Percentiles rank a stretch among this genome's conserved stretches.
phyloP scores from a whole-genome alignment of 2,329 filamentous ascomycete species.

The Phoma sp. region DNA sequence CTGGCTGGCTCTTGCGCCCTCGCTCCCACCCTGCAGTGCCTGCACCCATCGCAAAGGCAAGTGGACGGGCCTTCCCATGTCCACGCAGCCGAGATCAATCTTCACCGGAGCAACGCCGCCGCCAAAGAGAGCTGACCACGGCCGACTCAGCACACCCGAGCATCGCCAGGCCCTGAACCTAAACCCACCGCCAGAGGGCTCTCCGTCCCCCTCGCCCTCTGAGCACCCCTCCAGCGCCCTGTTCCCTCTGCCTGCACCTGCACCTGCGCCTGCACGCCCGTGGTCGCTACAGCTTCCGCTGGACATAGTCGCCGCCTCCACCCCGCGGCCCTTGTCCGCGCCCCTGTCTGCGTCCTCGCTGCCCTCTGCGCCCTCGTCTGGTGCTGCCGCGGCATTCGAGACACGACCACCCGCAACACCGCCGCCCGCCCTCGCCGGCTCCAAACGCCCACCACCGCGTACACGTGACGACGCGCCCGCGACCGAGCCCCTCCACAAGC shows the following conservation, averaged over 20 bases:
- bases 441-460: slow-evolving; percentile 6
- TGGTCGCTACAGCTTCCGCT: slow-evolving; percentile 7
- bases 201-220: slow-evolving; percentile 22
- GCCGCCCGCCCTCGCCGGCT: slow-evolving; percentile 14
- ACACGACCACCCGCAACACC: slow-evolving; percentile 11
- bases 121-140: slow-evolving; percentile 10
- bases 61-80: slow-evolving; percentile 12
- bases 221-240: slow-evolving; percentile 10
- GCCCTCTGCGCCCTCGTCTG: too few species aligned
- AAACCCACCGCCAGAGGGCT: slow-evolving; percentile 12
- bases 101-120: slow-evolving; percentile 41
- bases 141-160: slow-evolving; percentile 28
- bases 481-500: slow-evolving; percentile 47
- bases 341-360: background rate
- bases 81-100: slow-evolving; percentile 35
- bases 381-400: slow-evolving; percentile 12
- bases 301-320: background rate
- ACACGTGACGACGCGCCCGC: slow-evolving; percentile 19
- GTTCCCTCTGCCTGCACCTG: background rate
- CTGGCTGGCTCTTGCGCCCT: slow-evolving; percentile 18
- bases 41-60: background rate
- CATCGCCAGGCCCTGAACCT: slow-evolving; percentile 22
- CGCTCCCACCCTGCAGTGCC: too few species aligned
- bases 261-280: background rate
- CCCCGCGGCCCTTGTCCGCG: slow-evolving; percentile 26